Conservation (phyloP, 2,329 filamentous ascomycete species). For the Curvularia lunata region DNA sequence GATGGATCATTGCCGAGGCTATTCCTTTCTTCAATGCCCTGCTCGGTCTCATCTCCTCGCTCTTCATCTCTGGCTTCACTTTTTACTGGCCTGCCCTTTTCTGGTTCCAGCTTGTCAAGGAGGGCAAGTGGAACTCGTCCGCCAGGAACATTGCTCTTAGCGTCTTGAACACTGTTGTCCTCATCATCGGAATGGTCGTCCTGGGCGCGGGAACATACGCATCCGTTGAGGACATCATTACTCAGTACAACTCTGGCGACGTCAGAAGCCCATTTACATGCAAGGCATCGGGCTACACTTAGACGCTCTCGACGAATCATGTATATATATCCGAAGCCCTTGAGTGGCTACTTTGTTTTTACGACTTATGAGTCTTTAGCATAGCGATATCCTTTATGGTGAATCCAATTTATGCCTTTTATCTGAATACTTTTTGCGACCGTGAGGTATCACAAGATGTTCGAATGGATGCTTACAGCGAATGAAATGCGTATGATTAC, state of each 20-base stretch:
- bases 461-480: neutral
- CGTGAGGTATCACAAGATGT: neutral
- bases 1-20: constrained; percentile 72
- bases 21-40: constrained; percentile 75
- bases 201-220: constrained; percentile 54
- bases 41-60: constrained; percentile 66
- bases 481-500: neutral
- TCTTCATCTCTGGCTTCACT: constrained; percentile 74
- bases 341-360: neutral
- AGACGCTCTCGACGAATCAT: constrained; percentile 2
- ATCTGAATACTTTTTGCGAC: neutral
- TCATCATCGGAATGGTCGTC: constrained; percentile 43
- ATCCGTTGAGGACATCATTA: constrained; percentile 53
- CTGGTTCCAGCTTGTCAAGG: constrained; percentile 51
- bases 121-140: constrained; percentile 51
- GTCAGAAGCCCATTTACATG: constrained; percentile 54
- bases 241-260: constrained; percentile 47
- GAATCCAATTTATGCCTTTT: neutral
- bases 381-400: constrained; percentile 3
- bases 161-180: constrained; percentile 36
- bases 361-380: constrained; percentile 11
- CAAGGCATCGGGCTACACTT: constrained; percentile 40
- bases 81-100: constrained; percentile 52
- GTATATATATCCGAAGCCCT: constrained; percentile 14
- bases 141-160: constrained; percentile 42